Percentiles rank a stretch among this genome's conserved stretches.
Conservation (phyloP, 306 rosid genomes). For the Prunus dulcis region DNA sequence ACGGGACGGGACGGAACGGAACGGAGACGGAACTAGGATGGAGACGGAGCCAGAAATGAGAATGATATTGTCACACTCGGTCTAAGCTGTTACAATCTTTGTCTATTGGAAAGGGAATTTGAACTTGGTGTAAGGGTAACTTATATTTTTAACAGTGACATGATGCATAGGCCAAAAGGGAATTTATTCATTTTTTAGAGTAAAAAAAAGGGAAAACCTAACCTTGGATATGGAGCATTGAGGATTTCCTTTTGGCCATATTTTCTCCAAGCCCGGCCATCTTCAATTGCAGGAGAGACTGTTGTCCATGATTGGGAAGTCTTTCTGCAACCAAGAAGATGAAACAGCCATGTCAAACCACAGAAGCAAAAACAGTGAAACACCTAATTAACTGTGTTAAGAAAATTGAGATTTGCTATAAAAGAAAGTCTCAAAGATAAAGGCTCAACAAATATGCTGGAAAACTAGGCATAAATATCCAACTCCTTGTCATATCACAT, state of each 20-base stretch:
- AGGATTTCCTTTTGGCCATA: conserved; percentile 87
- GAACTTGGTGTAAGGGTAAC: no score
- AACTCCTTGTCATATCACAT: background rate
- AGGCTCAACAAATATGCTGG: background rate
- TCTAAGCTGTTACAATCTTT: no score
- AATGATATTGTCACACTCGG: no score
- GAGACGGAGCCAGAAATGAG: fast-evolving
- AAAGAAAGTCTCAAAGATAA: background rate
- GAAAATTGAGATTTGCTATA: background rate
- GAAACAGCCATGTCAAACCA: background rate
- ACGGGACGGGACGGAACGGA: no score
- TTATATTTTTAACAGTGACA: no score
- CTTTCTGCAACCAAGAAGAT: conserved; percentile 45
- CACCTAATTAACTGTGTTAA: background rate
- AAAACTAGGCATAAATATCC: background rate
- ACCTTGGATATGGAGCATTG: conserved; percentile 71
- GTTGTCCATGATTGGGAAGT: conserved; percentile 29
- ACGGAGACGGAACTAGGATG: no score
- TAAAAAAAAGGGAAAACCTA: background rate
- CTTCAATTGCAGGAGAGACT: conserved; percentile 35
- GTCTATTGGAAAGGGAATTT: no score
- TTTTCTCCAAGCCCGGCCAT: conserved; percentile 73
- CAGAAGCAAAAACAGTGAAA: background rate
- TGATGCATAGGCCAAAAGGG: no score
- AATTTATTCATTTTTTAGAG: background rate